Conservation (phyloP, 441 rosid genomes). For the Euphorbia neoarborescens region DNA sequence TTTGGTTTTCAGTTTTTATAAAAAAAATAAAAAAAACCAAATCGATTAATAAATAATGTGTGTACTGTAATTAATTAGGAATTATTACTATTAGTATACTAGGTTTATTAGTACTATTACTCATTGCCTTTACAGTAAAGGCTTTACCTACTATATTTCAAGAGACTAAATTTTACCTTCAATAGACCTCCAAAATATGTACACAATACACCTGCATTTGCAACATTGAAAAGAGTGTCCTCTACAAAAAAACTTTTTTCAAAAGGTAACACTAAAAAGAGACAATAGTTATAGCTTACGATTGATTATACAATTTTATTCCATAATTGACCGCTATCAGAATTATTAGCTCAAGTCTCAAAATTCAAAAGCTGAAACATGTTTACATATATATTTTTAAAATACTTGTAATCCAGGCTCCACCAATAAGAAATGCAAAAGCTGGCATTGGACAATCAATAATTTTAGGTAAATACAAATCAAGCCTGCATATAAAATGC, state of each 20-base stretch:
- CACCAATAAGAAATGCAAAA: conserved; percentile 87
- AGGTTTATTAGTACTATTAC: too few species aligned
- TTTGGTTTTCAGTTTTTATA: too few species aligned
- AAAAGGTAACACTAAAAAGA: not conserved
- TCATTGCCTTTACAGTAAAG: too few species aligned
- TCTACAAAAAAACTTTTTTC: not conserved
- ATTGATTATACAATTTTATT: not conserved
- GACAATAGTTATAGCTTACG: not conserved
- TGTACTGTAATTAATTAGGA: too few species aligned
- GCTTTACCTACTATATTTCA: too few species aligned
- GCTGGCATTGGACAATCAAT: conserved; percentile 68
- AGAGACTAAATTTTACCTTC: too few species aligned
- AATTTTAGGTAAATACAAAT: conserved; percentile 73
- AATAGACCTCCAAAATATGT: not conserved
- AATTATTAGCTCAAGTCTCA: not conserved
- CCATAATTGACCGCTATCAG: not conserved
- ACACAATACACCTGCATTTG: not conserved
- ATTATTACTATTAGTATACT: too few species aligned
- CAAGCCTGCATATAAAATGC: conserved; percentile 62
- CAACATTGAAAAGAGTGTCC: not conserved
- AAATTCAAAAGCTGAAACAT: conserved; percentile 5
- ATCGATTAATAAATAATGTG: too few species aligned
- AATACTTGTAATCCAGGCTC: conserved; percentile 70
- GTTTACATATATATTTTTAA: too few species aligned
- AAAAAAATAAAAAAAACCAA: too few species aligned